phyloP scores from a whole-genome alignment of 176 grass and related monocot species.

The Cenchrus americanus region DNA sequence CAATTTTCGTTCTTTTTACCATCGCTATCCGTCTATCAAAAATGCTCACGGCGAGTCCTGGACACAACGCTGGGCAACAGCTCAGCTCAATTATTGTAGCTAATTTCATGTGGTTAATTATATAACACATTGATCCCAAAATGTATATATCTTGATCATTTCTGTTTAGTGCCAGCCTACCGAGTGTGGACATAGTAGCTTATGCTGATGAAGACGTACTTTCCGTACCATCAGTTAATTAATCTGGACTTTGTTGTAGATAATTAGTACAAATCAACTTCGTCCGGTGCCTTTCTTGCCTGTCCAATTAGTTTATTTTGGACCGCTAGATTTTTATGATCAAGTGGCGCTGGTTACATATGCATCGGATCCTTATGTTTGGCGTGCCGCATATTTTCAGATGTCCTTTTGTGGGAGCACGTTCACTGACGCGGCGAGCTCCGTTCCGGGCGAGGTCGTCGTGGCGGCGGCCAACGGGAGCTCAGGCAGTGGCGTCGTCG shows the following conservation, averaged over 20 bases:
- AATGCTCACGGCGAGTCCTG: not conserved
- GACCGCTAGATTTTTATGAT: not conserved
- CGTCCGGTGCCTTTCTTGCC: not conserved
- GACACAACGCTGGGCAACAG: slow-evolving; percentile 11
- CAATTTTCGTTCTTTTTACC: not conserved
- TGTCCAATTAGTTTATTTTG: not conserved
- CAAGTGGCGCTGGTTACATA: not conserved
- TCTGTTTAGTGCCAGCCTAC: not conserved
- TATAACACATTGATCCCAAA: not conserved
- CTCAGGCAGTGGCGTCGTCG: not conserved
- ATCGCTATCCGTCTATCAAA: not conserved
- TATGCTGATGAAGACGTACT: not conserved
- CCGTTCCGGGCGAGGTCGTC: slow-evolving; percentile 28
- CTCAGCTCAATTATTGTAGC: slow-evolving; percentile 9
- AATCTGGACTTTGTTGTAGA: too few species aligned
- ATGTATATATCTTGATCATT: not conserved
- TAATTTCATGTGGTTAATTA: slow-evolving; percentile 17
- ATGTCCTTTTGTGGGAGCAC: slow-evolving; percentile 50
- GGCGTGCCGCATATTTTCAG: slow-evolving; percentile 21
- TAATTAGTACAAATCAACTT: too few species aligned
- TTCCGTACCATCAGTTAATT: not conserved
- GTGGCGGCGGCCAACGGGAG: not conserved
- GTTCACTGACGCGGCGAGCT: slow-evolving; percentile 44
- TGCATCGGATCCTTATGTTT: not conserved
- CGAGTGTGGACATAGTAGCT: not conserved